A percentile compares a stretch with the other conserved stretches of the same genome.
phyloP scores from a whole-genome alignment of 1,284 basidiomycete species.

The Boletus albobrunnescens region DNA sequence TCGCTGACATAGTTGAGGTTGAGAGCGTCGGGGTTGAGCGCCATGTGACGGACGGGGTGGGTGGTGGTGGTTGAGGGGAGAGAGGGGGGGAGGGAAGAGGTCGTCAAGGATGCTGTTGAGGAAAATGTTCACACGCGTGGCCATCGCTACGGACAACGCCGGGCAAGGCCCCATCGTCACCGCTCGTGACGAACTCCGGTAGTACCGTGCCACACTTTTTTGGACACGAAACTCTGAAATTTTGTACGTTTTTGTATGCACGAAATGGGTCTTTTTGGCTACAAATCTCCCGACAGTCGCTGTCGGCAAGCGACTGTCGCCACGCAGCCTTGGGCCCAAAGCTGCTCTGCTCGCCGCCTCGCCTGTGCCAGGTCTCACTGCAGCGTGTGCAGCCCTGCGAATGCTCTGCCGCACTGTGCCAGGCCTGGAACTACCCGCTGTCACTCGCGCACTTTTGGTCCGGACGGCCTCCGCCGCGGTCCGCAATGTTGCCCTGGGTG shows the following conservation, averaged over 20 bases:
- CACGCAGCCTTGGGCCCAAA: background rate
- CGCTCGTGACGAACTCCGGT: constrained; percentile 45
- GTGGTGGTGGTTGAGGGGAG: constrained; percentile 33
- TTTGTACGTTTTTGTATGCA: constrained; percentile 7
- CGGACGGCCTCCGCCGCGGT: constrained; percentile 20
- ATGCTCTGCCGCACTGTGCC: no score
- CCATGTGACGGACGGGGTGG: constrained; percentile 32
- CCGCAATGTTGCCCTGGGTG: constrained; percentile 3
- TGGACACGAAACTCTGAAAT: constrained; percentile 25
- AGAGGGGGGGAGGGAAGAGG: constrained; percentile 36
- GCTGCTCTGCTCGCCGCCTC: no score
- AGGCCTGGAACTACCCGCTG: background rate
- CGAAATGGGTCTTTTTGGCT: background rate
- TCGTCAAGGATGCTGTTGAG: constrained; percentile 65
- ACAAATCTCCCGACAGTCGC: constrained; percentile 17
- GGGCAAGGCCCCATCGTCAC: constrained; percentile 64
- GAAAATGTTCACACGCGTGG: constrained; percentile 64
- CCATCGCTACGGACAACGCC: constrained; percentile 72
- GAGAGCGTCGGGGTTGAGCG: constrained; percentile 36
- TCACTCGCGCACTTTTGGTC: constrained; percentile 17
- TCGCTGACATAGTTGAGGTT: constrained; percentile 39
- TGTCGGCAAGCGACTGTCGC: background rate
- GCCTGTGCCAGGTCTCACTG: background rate
- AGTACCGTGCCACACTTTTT: constrained; percentile 34
- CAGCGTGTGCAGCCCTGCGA: constrained; percentile 1